phyloP scores from a whole-genome alignment of 768 basidiomycete species.

The Botryobasidium botryosum region DNA sequence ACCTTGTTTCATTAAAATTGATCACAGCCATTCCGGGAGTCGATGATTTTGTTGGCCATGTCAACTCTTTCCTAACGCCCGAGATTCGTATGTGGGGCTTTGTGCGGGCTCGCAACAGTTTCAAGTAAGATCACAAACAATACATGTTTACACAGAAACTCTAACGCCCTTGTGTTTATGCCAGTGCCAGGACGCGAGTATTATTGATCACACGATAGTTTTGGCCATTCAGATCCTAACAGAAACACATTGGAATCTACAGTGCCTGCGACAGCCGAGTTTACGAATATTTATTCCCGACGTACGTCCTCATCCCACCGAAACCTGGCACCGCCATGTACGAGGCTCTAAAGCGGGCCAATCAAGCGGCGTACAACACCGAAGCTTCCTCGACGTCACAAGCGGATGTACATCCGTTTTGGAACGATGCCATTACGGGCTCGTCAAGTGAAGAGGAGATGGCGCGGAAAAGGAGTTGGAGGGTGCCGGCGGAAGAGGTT shows the following conservation, averaged over 20 bases:
- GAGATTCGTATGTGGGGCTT: slow-evolving; percentile 89
- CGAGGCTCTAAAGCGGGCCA: slow-evolving; percentile 7
- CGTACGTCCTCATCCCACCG: slow-evolving; percentile 83
- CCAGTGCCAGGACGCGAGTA: slow-evolving; percentile 1
- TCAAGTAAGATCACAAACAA: too few relatives aligned
- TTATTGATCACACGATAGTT: neutral
- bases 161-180: too few relatives aligned
- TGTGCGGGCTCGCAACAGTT: slow-evolving; percentile 32
- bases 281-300: slow-evolving; percentile 94
- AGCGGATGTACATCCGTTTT: too few relatives aligned
- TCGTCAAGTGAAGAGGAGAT: too few relatives aligned
- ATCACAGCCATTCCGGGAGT: slow-evolving; percentile 61
- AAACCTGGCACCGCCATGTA: slow-evolving; percentile 50
- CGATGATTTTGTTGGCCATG: slow-evolving; percentile 44
- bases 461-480: slow-evolving; percentile 52
- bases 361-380: too few relatives aligned
- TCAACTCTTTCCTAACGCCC: slow-evolving; percentile 81
- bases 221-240: neutral
- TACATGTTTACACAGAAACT: too few relatives aligned
- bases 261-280: slow-evolving; percentile 89
- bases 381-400: too few relatives aligned
- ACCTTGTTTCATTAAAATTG: slow-evolving; percentile 82
- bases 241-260: slow-evolving; percentile 6
- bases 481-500: slow-evolving; percentile 37
- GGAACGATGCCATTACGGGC: too few relatives aligned